A percentile compares a stretch with the other conserved stretches of the same genome.
These are phyloP conservation scores for Saccharomycopsis sp. DNA, from an alignment of 805 yeast species.

Conservation along the genomic window DNA sequence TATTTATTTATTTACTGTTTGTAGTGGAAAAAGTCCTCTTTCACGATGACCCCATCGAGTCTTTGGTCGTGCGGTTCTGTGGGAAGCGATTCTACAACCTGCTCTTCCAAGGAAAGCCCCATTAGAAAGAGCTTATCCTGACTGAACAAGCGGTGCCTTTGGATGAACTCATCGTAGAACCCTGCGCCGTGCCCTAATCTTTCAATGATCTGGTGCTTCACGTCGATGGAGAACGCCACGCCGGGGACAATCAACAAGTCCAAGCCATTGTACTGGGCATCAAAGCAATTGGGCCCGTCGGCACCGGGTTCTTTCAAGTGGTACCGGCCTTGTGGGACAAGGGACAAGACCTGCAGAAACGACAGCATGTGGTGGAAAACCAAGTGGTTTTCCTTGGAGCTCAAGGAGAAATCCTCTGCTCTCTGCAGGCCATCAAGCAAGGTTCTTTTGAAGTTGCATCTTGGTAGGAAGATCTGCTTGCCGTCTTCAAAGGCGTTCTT, in stretches of 20 bases:
- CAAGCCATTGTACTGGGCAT: slow-evolving; percentile 31
- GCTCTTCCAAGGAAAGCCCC: slow-evolving; percentile 62
- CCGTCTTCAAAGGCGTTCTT: slow-evolving; percentile 38
- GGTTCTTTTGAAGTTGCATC: slow-evolving; percentile 22
- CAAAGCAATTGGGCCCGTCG: slow-evolving; percentile 11
- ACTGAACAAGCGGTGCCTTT: slow-evolving; percentile 32
- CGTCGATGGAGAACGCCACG: slow-evolving; percentile 54
- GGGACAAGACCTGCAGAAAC: slow-evolving; percentile 32
- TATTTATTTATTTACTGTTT: no score
- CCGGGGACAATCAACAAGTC: slow-evolving; percentile 82
- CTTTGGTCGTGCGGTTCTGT: slow-evolving; percentile 54
- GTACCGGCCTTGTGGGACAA: slow-evolving; percentile 63
- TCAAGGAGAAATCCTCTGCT: slow-evolving; percentile 23
- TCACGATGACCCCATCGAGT: slow-evolving; percentile 47
- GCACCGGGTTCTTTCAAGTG: slow-evolving; percentile 56
- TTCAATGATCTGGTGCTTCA: slow-evolving; percentile 27
- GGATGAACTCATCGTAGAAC: slow-evolving; percentile 71
- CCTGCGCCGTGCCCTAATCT: slow-evolving; percentile 94
- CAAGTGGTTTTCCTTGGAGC: slow-evolving; percentile 26
- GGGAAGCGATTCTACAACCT: slow-evolving; percentile 45
- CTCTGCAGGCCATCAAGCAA: slow-evolving; percentile 26
- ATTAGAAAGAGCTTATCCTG: slow-evolving; percentile 28
- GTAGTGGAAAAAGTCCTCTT: slow-evolving; percentile 24
- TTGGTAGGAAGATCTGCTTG: slow-evolving; percentile 52
- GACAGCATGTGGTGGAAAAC: slow-evolving; percentile 45